Percentiles rank a stretch among this genome's conserved stretches.
Evolutionary conservation across 768 basidiomycete species (phyloP).

Genomic region (Ramaria sp.): DNA sequence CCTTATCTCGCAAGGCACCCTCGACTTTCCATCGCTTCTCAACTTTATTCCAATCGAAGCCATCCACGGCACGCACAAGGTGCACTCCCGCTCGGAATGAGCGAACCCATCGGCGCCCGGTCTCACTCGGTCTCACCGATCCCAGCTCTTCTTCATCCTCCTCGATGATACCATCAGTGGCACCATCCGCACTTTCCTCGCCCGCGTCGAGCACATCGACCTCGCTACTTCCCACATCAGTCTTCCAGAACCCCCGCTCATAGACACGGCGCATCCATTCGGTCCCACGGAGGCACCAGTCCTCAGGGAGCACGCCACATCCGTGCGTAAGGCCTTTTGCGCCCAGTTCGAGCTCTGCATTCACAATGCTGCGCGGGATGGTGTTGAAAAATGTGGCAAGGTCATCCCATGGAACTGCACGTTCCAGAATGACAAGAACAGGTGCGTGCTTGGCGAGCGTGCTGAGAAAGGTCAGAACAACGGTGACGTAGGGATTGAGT

Average conservation of each 20-base stretch:
- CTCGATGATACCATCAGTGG: conserved; percentile 71
- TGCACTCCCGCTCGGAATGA: conserved; percentile 59
- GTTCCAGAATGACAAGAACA: conserved; percentile 55
- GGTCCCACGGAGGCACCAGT: conserved; percentile 93
- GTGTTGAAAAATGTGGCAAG: conserved; percentile 55
- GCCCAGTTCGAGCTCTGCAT: conserved; percentile 36
- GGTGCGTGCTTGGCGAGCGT: conserved; percentile 59
- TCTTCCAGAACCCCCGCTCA: conserved; percentile 91
- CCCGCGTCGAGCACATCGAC: conserved; percentile 65
- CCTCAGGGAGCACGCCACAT: conserved; percentile 72
- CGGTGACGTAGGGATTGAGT: conserved; percentile 80
- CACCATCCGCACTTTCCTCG: conserved; percentile 37
- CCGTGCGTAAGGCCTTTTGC: conserved; percentile 55
- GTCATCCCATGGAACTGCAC: conserved; percentile 75
- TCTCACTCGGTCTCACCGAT: conserved; percentile 22
- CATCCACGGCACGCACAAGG: conserved; percentile 60
- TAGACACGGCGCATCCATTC: conserved; percentile 91
- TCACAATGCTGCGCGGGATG: conserved; percentile 43
- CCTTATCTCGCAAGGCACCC: conserved; percentile 57
- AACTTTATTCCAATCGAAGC: conserved; percentile 55
- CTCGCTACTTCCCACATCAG: conserved; percentile 58
- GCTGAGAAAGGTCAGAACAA: conserved; percentile 81
- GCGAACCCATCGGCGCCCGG: conserved; percentile 62
- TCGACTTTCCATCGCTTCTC: conserved; percentile 54
- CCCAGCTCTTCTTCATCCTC: conserved; percentile 38